A percentile compares a stretch with the other conserved stretches of the same genome.
Evolutionary conservation across 108 stramenopile species (phyloP).

Genomic region (Skeletonema grethae): DNA sequence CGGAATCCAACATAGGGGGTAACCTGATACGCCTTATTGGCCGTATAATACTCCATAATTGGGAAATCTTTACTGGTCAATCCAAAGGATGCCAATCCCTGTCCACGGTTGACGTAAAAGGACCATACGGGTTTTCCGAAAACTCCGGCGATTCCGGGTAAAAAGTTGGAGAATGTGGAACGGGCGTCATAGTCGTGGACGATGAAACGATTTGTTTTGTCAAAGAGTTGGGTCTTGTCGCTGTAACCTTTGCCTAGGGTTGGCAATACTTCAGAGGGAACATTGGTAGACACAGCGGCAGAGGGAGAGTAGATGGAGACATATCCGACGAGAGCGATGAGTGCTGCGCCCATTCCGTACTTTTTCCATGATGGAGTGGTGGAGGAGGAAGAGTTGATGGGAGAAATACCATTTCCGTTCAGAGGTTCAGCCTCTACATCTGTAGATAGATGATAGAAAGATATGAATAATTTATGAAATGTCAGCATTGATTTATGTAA

Average conservation of each 20-base stretch:
- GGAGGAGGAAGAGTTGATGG: constrained; percentile 1
- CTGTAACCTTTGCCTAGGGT: background rate
- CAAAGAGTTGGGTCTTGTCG: constrained; percentile 4
- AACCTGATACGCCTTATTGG: constrained; percentile 95
- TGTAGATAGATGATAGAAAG: background rate
- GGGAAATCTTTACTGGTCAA: constrained; percentile 88
- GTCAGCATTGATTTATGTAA: background rate
- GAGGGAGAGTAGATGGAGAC: constrained; percentile 1
- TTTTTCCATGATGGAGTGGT: constrained; percentile 18
- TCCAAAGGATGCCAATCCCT: constrained; percentile 90
- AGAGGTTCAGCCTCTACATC: constrained; percentile 44
- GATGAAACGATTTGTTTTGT: constrained; percentile 62
- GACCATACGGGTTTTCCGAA: constrained; percentile 92
- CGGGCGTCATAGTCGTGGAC: constrained; percentile 86
- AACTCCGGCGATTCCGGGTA: constrained; percentile 88
- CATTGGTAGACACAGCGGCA: background rate
- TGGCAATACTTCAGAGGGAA: background rate
- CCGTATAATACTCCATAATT: constrained; percentile 90
- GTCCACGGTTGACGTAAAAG: constrained; percentile 97
- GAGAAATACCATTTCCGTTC: background rate
- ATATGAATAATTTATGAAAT: background rate
- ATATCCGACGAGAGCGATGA: constrained; percentile 14
- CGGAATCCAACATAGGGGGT: constrained; percentile 93
- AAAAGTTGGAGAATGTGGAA: constrained; percentile 83
- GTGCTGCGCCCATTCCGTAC: constrained; percentile 25